These are phyloP conservation scores for Epicoccum sorghinum DNA, from an alignment of 2,329 filamentous ascomycete species.

Conservation along the genomic window DNA sequence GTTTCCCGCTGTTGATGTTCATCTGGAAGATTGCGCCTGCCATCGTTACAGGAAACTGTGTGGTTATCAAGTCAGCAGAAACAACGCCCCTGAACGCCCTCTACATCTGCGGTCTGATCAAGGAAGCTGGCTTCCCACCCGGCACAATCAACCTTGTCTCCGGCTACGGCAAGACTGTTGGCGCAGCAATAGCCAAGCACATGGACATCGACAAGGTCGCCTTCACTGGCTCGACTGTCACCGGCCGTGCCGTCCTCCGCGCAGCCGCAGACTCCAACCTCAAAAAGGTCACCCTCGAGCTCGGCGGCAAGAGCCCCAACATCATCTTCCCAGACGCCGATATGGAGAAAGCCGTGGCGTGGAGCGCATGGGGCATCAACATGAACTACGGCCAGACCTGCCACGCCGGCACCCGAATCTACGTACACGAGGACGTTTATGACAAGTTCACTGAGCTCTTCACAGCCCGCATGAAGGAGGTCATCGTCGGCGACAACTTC, in stretches of 20 bases:
- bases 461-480: slow-evolving; percentile 41
- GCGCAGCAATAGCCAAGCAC: slow-evolving; percentile 46
- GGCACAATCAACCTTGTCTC: slow-evolving; percentile 66
- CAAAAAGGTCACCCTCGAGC: slow-evolving; percentile 52
- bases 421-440: slow-evolving; percentile 48
- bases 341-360: slow-evolving; percentile 49
- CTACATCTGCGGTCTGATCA: slow-evolving; percentile 31
- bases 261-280: slow-evolving; percentile 41
- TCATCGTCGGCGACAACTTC: slow-evolving; percentile 41
- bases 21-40: slow-evolving; percentile 35
- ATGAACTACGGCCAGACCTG: slow-evolving; percentile 49
- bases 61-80: slow-evolving; percentile 35
- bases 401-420: slow-evolving; percentile 47
- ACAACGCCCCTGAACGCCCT: slow-evolving; percentile 31
- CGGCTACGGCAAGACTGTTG: slow-evolving; percentile 59
- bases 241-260: slow-evolving; percentile 29
- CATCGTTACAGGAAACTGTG: slow-evolving; percentile 9
- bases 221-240: slow-evolving; percentile 50
- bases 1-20: slow-evolving; percentile 43
- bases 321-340: slow-evolving; percentile 54
- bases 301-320: slow-evolving; percentile 53
- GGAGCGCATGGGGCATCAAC: slow-evolving; percentile 45
- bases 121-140: slow-evolving; percentile 58
- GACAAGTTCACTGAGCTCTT: slow-evolving; percentile 46
- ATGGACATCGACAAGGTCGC: slow-evolving; percentile 50